Conservation (phyloP, 2,329 filamentous ascomycete genomes). For the Emmonsiellopsis sp. region DNA sequence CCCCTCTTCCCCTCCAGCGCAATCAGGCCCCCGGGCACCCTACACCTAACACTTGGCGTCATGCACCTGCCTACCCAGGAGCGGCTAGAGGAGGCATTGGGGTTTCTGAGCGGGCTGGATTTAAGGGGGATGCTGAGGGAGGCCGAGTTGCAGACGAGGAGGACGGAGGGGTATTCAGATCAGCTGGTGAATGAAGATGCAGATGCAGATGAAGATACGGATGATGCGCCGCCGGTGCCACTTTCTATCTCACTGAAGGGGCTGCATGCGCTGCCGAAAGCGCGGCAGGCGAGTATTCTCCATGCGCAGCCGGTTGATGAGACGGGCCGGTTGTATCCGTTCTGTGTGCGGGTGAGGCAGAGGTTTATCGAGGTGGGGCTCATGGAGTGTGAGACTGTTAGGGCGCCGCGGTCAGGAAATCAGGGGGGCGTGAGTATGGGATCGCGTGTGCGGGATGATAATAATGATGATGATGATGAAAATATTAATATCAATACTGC, state of each 20-base stretch:
- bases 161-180: not conserved
- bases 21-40: conserved; percentile 64
- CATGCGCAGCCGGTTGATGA: conserved; percentile 30
- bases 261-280: conserved; percentile 27
- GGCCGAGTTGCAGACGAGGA: conserved; percentile 23
- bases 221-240: conserved; percentile 12
- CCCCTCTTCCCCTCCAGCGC: conserved; percentile 53
- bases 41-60: conserved; percentile 81
- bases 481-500: not conserved
- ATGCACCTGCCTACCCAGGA: conserved; percentile 58
- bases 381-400: conserved; percentile 16
- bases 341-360: conserved; percentile 31
- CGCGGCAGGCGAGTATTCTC: conserved; percentile 29
- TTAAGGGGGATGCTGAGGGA: conserved; percentile 28
- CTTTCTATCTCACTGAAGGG: conserved; percentile 37
- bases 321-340: conserved; percentile 31
- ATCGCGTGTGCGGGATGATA: conserved; percentile 1
- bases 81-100: conserved; percentile 37
- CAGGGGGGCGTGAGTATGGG: not conserved
- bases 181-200: not conserved
- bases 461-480: not conserved
- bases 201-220: not conserved
- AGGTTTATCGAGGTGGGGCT: conserved; percentile 36
- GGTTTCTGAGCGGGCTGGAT: conserved; percentile 38
- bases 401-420: not conserved